A percentile compares a stretch with the other conserved stretches of the same genome.
phyloP scores from a whole-genome alignment of 140 eudicot genomes.

The Flaveria floridana region DNA sequence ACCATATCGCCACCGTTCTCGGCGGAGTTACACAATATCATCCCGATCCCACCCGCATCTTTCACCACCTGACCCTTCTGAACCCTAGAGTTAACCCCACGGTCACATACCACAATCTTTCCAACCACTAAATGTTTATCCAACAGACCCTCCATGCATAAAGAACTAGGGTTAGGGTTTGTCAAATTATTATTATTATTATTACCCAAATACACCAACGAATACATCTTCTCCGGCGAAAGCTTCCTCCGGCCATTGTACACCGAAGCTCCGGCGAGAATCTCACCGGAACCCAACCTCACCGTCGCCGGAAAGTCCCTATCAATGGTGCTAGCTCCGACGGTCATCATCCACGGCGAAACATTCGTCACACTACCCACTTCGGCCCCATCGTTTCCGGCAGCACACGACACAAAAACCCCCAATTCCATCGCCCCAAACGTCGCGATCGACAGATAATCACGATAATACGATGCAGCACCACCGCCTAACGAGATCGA shows the following conservation, averaged over 20 bases:
- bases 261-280: constrained; percentile 60
- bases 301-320: constrained; percentile 69
- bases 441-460: constrained; percentile 73
- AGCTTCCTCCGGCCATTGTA: constrained; percentile 63
- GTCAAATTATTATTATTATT: constrained; percentile 46
- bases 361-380: constrained; percentile 78
- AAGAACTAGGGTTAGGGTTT: constrained; percentile 62
- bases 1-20: constrained; percentile 83
- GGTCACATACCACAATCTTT: constrained; percentile 80
- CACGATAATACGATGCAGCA: constrained; percentile 67
- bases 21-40: constrained; percentile 82
- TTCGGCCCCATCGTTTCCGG: constrained; percentile 88
- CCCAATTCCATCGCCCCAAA: constrained; percentile 95
- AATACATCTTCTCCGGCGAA: constrained; percentile 42
- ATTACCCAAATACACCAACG: constrained; percentile 55
- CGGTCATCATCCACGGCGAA: constrained; percentile 81
- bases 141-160: constrained; percentile 79
- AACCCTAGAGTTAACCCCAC: constrained; percentile 83
- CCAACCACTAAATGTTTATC: constrained; percentile 59
- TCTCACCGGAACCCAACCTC: constrained; percentile 59
- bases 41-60: constrained; percentile 85
- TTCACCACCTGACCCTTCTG: constrained; percentile 94
- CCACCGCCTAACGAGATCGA: constrained; percentile 95
- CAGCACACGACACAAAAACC: constrained; percentile 77
- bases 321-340: constrained; percentile 94